Base-by-base conservation (phyloP, 2,329 filamentous ascomycete species). In the Aspergillus spinulosporus region DNA sequence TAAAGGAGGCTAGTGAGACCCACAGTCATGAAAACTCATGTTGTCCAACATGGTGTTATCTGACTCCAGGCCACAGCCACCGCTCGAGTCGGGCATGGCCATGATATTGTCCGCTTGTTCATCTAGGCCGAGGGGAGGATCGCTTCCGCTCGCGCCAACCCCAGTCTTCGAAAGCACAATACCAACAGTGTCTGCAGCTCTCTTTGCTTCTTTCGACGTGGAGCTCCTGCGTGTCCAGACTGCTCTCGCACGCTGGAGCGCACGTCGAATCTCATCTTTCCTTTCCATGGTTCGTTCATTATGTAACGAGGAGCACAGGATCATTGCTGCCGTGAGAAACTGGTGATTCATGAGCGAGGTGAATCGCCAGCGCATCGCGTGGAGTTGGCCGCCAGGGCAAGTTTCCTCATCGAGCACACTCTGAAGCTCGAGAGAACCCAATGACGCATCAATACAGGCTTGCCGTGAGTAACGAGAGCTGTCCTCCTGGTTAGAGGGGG, bases 251-350 rank as follows among this genome's bases (percentile, higher is more conserved):
- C 50, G 52, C 28, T 49, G 59, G 3, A 66, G 47, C 5, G 57
- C 59, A 28, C 4, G 7, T 32, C 14, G 55, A 11, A 65, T 61
- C 21, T 67, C 61, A 43, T 62, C 52, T 21, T 57, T 39, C n/a
- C 45, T 49, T 4, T 60, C 34, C 5, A 58, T 28, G 6, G 28
- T 43, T 15, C 52, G 42, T 3, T 47, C 52, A 14, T 42, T 54
- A 47, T 62, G 47, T 6, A 66, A 26, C 8, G 65, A 36, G 7
- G 58, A 73, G 58, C 82, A 85, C 3, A 87, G 61, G 1, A 86
- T 75, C 77, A 84, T 83, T 48, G 80, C 79, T 0, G 83, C 83
- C 1, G 86, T 76, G 46, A 87, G 72, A 50, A 84, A 87, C 62
- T 86, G 82, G 60, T 86, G 83, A 48, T 83, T 78, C 14, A 80